Conservation (phyloP, 2,329 filamentous ascomycete genomes). For the Aureobasidium sp. region DNA sequence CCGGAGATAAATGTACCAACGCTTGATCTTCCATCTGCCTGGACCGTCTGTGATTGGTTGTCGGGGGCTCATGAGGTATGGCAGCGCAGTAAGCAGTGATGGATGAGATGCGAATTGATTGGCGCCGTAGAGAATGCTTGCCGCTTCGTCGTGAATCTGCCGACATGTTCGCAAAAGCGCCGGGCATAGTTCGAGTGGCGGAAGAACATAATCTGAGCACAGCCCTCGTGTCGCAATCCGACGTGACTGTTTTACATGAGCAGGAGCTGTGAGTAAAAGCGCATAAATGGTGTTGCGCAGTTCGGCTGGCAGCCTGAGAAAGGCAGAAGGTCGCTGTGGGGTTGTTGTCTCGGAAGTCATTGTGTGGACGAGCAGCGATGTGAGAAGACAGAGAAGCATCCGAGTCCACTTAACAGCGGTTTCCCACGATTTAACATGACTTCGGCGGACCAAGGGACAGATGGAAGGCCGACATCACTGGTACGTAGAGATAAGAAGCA, state of each 20-base stretch:
- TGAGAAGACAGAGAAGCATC: neutral
- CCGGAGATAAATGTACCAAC: slow-evolving; percentile 39
- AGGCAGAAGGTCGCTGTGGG: slow-evolving; percentile 16
- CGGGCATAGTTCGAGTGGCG: slow-evolving; percentile 32
- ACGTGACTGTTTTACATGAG: slow-evolving; percentile 18
- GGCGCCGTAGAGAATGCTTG: slow-evolving; percentile 38
- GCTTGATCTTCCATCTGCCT: slow-evolving; percentile 25
- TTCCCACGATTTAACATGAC: neutral
- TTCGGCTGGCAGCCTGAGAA: slow-evolving; percentile 48
- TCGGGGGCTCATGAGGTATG: slow-evolving; percentile 30
- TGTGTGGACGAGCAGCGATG: neutral
- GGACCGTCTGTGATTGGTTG: slow-evolving; percentile 13
- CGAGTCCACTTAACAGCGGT: neutral
- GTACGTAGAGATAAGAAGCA: slow-evolving; percentile 1
- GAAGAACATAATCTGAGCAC: slow-evolving; percentile 15
- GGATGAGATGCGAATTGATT: slow-evolving; percentile 44
- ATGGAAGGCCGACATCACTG: neutral
- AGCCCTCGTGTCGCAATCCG: slow-evolving; percentile 20
- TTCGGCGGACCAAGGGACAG: neutral
- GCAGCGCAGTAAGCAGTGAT: slow-evolving; percentile 36
- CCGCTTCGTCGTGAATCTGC: slow-evolving; percentile 33
- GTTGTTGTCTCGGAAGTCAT: neutral
- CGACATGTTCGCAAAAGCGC: slow-evolving; percentile 34
- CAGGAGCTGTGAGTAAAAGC: slow-evolving; percentile 25
- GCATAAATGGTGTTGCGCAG: slow-evolving; percentile 51